Percentiles rank a stretch among this genome's conserved stretches.
Evolutionary conservation across 2,329 filamentous ascomycete species (phyloP).

Genomic region (Dactylellina sp.): DNA sequence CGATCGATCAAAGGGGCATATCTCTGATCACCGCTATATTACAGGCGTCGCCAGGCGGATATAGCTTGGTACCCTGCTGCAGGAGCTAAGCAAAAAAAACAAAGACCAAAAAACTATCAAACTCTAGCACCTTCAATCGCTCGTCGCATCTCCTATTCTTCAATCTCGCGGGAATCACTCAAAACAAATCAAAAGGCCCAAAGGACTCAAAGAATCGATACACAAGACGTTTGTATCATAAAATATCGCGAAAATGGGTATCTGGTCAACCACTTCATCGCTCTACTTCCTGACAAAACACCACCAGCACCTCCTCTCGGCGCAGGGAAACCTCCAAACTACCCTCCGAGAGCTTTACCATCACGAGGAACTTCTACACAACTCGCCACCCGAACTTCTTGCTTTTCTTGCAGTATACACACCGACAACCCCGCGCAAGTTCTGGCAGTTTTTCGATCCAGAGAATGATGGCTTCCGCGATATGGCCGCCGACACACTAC

Average conservation of each 20-base stretch:
- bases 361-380: constrained; percentile 54
- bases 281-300: constrained; percentile 55
- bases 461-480: constrained; percentile 36
- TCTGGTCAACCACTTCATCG: constrained; percentile 50
- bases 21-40: background rate
- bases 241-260: constrained; percentile 39
- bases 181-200: background rate
- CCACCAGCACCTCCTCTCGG: constrained; percentile 56
- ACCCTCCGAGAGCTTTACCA: constrained; percentile 56
- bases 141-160: background rate
- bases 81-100: constrained; percentile 5
- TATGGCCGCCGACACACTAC: constrained; percentile 44
- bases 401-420: constrained; percentile 31
- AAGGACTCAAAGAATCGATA: background rate
- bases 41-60: background rate
- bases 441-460: constrained; percentile 52
- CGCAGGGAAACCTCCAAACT: constrained; percentile 48
- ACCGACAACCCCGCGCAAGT: constrained; percentile 41
- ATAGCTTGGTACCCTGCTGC: constrained; percentile 10
- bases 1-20: background rate
- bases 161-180: background rate
- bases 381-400: constrained; percentile 37
- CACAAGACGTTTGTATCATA: background rate
- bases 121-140: background rate
- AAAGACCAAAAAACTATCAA: background rate